Conservation (phyloP, 2,329 filamentous ascomycete species). For the Fusarium hostae region DNA sequence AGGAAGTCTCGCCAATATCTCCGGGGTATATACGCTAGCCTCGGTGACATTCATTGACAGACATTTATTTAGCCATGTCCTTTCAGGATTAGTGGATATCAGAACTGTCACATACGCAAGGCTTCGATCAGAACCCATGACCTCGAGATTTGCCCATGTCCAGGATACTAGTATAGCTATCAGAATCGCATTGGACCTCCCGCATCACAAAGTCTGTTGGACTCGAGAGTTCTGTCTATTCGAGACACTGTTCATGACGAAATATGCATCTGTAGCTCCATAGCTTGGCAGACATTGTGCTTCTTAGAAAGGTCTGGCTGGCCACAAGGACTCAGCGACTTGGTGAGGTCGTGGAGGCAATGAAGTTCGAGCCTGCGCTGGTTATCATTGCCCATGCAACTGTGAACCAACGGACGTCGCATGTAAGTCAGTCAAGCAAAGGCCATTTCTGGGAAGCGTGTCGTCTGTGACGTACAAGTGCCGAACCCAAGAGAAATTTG, state of each 20-base stretch:
- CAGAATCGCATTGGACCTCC: rapidly evolving
- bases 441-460: neutral
- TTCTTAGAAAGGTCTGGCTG: neutral
- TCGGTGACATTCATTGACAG: neutral
- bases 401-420: neutral
- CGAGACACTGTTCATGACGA: neutral
- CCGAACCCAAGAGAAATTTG: neutral
- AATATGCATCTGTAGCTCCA: neutral
- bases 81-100: neutral
- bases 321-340: neutral
- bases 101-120: neutral
- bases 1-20: no score
- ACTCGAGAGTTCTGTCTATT: neutral
- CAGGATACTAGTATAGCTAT: neutral
- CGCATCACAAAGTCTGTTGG: neutral
- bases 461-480: neutral
- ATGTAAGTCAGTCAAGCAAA: neutral
- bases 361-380: neutral
- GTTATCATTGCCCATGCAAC: neutral
- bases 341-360: neutral
- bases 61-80: neutral
- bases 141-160: neutral
- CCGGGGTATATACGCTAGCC: no score
- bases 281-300: neutral
- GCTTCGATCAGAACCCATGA: neutral